Base-by-base conservation (phyloP, 225 moss, liverwort and hornwort species). In the Sphagnum contortum region DNA sequence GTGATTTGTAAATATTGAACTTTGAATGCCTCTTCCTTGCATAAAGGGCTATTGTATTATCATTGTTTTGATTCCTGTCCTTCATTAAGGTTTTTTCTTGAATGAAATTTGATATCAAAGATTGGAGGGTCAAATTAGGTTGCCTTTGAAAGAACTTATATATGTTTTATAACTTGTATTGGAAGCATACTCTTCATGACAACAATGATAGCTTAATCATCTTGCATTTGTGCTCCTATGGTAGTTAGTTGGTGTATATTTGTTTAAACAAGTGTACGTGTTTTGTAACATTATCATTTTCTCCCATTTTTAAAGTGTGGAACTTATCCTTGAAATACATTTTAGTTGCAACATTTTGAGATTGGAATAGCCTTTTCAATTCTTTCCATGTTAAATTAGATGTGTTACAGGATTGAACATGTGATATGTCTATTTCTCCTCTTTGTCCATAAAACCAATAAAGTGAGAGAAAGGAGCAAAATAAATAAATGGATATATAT, bases 311-410 rank as follows among this genome's bases (percentile, higher is more conserved):
- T n/a, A n/a, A n/a, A n/a, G n/a, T n/a, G n/a, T 64, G 12, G 5
- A 72, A 50, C 12, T 50, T 59, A 49, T 64, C 71, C 9, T 64
- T 65, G 1, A 72, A 51, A 65, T 66, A 72, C 65, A 65, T 72
- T 47, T 53, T 72, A 11, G 59, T 60, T 6, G 67, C 45, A 50
- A 2, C 50, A 48, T 54, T 45, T 45, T 67, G 50, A 0, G 61
- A 65, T 29, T 72, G 59, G 60, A 72, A 72, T 44, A 66, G 12
- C 9, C 52, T 47, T 44, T 44, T 61, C 12, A 72, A 66, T 60
- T 66, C 48, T 9, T 8, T 60, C 67, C 60, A 72, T 8, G 66
- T 46, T 66, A n/a, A 48, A 48, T 44, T 50, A 3, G 55, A 9
- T 8, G 63, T 54, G 48, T 57, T 64, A 29, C 70, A 70, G 46